Base-by-base conservation (phyloP, 768 basidiomycete species). In the Amanita polypyramis region DNA sequence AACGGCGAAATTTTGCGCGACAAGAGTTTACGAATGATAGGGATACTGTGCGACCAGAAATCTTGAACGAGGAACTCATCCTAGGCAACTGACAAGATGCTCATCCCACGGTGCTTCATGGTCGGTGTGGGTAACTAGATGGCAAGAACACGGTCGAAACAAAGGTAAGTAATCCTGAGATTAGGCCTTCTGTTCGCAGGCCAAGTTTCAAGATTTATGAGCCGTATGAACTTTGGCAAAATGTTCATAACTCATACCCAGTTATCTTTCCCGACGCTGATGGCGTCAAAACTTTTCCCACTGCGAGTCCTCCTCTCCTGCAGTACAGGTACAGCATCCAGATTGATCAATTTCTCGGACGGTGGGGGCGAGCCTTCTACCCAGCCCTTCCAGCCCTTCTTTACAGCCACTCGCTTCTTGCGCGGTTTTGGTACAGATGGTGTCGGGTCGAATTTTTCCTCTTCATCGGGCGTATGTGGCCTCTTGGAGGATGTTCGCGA, bases 331-430 rank as follows among this genome's bases (percentile, higher is more conserved):
- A 80, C 82, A 29, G 73, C 72, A 61, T 90, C 87, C 52, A 89
- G 72, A 58, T 88, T 88, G 65, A 89, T 89, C 44, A 88, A 68
- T 62, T 87, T 88, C 56, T 80, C 75, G 12, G 84, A 85, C 17
- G 87, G 83, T 45, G 79, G 78, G 20, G 84, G 84, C 17, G 85
- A 87, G 55, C 85, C 86, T 68, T 88, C 87, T 17, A 90, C 83
- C 87, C 87, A 90, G 33, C 87, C 87, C 69, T 90, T 90, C 87
- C 87, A 90, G 14, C 87, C 87, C 62, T 90, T 90, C 65, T 74
- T 80, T 30, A 75, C 80, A 0, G 80, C 72, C 37, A 73, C 67
- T 55, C 82, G 80, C 69, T 77, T 85, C 62, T 71, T 75, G 38
- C 74, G 72, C n/a, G 62, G 62, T 21, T 58, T 66, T 21, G 56